These are phyloP conservation scores for Fonsecaea erecta DNA, from an alignment of 2,329 filamentous ascomycete genomes.

Conservation along the genomic window DNA sequence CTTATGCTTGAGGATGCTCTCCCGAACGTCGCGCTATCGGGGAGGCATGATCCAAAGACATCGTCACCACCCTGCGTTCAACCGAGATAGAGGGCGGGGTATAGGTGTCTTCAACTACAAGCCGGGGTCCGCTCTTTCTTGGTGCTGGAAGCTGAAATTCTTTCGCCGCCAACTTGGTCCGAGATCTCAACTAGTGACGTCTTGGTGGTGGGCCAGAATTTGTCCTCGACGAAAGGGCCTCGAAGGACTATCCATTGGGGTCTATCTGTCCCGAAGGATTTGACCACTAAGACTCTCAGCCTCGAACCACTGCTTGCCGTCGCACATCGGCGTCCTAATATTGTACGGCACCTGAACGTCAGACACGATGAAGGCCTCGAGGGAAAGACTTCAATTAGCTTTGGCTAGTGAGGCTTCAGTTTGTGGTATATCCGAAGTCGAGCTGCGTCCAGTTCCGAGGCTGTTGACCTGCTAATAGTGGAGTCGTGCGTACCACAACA, in stretches of 20 bases:
- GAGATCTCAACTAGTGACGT: background rate
- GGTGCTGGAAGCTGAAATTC: background rate
- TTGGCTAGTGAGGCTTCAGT: background rate
- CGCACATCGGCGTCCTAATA: background rate
- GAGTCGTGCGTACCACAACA: background rate
- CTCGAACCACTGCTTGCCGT: background rate
- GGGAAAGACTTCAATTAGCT: background rate
- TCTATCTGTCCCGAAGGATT: too few species aligned
- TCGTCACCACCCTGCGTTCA: background rate
- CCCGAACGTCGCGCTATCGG: background rate
- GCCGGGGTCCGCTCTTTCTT: background rate
- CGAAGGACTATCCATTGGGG: background rate
- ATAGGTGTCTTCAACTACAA: background rate
- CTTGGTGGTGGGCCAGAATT: background rate
- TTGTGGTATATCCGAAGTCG: background rate
- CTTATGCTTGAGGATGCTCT: background rate
- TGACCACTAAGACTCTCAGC: background rate
- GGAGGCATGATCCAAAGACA: background rate
- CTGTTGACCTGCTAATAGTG: background rate
- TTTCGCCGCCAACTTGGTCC: background rate
- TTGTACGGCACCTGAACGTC: background rate
- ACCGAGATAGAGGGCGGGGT: background rate
- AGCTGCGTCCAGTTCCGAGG: background rate
- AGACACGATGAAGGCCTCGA: background rate
- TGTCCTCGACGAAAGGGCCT: background rate